phyloP scores from a whole-genome alignment of 179 eudicot species.

The Nepenthes alata region DNA sequence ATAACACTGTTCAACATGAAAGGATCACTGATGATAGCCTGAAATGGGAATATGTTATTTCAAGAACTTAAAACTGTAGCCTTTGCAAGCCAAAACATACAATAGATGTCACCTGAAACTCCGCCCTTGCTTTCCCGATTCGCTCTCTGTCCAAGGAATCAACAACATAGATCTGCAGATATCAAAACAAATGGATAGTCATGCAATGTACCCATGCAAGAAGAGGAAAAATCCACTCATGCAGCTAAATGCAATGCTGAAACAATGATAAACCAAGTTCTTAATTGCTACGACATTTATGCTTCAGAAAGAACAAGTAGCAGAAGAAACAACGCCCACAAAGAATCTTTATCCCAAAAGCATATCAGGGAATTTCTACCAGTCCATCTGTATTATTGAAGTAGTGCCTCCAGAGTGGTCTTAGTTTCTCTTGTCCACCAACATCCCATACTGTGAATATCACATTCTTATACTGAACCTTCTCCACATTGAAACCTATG shows the following conservation, averaged over 20 bases:
- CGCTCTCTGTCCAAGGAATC: constrained; percentile 97
- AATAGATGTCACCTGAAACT: constrained; percentile 62
- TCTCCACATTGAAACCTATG: constrained; percentile 97
- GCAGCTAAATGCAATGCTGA: too few species aligned
- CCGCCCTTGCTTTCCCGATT: constrained; percentile 76
- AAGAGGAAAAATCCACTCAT: not conserved
- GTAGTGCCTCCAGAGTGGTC: constrained; percentile 99
- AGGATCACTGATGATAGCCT: constrained; percentile 91
- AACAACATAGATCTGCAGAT: constrained; percentile 84
- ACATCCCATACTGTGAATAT: constrained; percentile 99
- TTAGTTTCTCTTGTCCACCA: constrained; percentile 94
- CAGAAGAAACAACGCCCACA: not conserved
- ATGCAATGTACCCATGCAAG: not conserved
- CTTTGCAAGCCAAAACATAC: not conserved
- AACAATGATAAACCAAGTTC: too few species aligned
- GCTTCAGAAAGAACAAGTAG: not conserved
- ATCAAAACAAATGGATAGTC: not conserved
- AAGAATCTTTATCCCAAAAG: not conserved
- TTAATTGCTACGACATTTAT: too few species aligned
- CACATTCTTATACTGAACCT: constrained; percentile 98
- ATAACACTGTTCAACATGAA: constrained; percentile 96
- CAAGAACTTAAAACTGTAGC: constrained; percentile 8
- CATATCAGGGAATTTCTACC: constrained; percentile 27
- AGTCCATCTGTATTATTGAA: constrained; percentile 96
- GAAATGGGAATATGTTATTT: constrained; percentile 26